Base-by-base conservation (phyloP, 2,329 filamentous ascomycete species). In the Arthroderma sp. region DNA sequence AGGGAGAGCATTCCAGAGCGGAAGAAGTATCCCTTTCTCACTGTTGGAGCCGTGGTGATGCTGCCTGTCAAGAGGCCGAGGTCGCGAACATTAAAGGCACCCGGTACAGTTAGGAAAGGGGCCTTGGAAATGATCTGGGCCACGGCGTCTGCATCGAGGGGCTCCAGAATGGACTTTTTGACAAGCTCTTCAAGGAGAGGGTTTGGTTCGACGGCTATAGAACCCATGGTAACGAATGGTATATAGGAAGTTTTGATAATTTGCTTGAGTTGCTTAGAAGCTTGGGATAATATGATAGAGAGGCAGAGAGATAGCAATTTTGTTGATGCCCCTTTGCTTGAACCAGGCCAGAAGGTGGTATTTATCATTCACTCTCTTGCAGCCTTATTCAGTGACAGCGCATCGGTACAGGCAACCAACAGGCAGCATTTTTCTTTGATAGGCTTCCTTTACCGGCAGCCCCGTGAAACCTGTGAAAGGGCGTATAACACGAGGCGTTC, bases 21-120 rank as follows among this genome's bases (percentile, higher is more conserved):
- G 63, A 76, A 88, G 47, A 85, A 63, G 29, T 80, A 53, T 29
- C 70, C 68, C 32, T 65, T 64, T 15, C 38, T 40, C 5, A 58
- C 52, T 4, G 52, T 44, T 3, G 50, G 51, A 2, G 15, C 15
- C 15, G 15, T 22, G 15, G 15, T 22, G 15, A 22, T 22, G 15
- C 15, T 22, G 11, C 37, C 29, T 39, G 73, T 56, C 7, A 69
- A 65, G 50, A 78, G 75, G 39, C 77, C 77, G 22, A 81, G 65
- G 57, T 83, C 80, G 43, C 82, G 73, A 57, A 85, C 78, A 63
- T 86, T 85, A 49, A 68, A 65, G 32, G 84, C 68, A 22, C 80
- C 80, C 2, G 69, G 63, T 33, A 82, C 37, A 34, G 40, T 29
- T 31, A 46, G 15, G 29, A 50, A 50, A 11, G 48, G 46, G 3